These are phyloP conservation scores for Schoenoplectus triqueter DNA, from an alignment of 202 grass and related monocot species.

Conservation along the genomic window DNA sequence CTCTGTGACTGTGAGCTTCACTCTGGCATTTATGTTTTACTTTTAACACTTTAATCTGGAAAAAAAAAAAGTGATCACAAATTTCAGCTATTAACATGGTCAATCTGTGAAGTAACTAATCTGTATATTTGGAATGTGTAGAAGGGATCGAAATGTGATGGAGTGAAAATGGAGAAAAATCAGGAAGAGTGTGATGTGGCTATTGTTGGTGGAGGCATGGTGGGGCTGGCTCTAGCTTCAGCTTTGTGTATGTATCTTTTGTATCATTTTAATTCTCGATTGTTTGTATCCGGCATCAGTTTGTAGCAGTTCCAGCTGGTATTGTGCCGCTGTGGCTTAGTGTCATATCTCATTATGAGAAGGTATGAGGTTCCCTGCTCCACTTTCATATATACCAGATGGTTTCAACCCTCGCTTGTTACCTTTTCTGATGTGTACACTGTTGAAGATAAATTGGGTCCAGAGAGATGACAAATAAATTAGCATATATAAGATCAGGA, in stretches of 20 bases:
- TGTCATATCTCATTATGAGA: not conserved
- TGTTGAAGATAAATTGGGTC: not conserved
- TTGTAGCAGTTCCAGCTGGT: not conserved
- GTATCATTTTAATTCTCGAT: slow-evolving; percentile 4
- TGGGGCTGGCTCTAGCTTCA: slow-evolving; percentile 82
- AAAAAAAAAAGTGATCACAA: not conserved
- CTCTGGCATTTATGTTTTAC: not conserved
- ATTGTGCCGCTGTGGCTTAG: not conserved
- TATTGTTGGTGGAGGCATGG: slow-evolving; percentile 88
- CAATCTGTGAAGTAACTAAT: not conserved
- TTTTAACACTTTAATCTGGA: not conserved
- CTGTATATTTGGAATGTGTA: slow-evolving; percentile 29
- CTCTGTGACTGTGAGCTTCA: slow-evolving; percentile 29
- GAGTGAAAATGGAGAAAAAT: slow-evolving; percentile 19
- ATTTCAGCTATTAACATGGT: not conserved
- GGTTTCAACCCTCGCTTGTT: not conserved
- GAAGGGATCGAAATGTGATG: slow-evolving; percentile 37
- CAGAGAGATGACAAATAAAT: not conserved
- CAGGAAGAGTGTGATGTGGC: slow-evolving; percentile 64
- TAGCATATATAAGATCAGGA: not conserved
- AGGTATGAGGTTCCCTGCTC: not conserved
- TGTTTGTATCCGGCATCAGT: not conserved
- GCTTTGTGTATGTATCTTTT: slow-evolving; percentile 90
- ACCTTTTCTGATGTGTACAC: not conserved
- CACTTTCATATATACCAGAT: not conserved